Percentiles rank a stretch among this genome's conserved stretches.
These are phyloP conservation scores for Hanseniaspora thailandica DNA, from an alignment of 805 yeast species.

Conservation along the genomic window DNA sequence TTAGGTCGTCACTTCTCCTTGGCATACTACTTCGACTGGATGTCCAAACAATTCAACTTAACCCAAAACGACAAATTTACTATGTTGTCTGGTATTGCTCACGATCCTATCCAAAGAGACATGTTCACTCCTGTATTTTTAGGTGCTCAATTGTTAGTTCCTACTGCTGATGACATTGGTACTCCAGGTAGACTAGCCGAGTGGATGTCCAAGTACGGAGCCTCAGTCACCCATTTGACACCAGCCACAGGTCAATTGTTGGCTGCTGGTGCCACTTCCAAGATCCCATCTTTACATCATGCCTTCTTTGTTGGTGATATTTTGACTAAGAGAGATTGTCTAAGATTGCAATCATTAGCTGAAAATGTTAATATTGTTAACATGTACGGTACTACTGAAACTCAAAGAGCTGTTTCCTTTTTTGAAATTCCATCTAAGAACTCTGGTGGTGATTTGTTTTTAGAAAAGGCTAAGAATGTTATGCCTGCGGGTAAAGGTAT, in stretches of 20 bases:
- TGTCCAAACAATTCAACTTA: slow-evolving; percentile 74
- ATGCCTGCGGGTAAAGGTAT: slow-evolving; percentile 99
- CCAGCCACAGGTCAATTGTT: slow-evolving; percentile 99
- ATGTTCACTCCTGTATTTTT: slow-evolving; percentile 94
- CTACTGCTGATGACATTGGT: slow-evolving; percentile 95
- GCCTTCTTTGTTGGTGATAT: slow-evolving; percentile 98
- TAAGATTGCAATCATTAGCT: slow-evolving; percentile 83
- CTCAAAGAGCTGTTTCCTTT: slow-evolving; percentile 95
- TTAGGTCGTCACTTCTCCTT: slow-evolving; percentile 93
- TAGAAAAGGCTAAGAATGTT: slow-evolving; percentile 78
- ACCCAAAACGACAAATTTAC: slow-evolving; percentile 79
- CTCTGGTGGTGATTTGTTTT: slow-evolving; percentile 50
- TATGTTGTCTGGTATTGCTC: slow-evolving; percentile 97
- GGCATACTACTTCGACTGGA: slow-evolving; percentile 98
- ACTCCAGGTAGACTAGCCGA: slow-evolving; percentile 96
- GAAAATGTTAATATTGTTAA: slow-evolving; percentile 81
- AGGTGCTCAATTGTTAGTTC: slow-evolving; percentile 87
- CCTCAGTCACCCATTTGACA: slow-evolving; percentile 93
- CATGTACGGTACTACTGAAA: slow-evolving; percentile 99
- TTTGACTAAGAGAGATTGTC: slow-evolving; percentile 91
- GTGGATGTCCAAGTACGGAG: slow-evolving; percentile 88
- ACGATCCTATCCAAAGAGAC: slow-evolving; percentile 98
- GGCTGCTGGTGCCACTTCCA: slow-evolving; percentile 87
- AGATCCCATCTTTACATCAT: slow-evolving; percentile 76
- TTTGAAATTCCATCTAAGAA: slow-evolving; percentile 72